phyloP scores from a whole-genome alignment of 768 basidiomycete species.

The Suillus weaverae region DNA sequence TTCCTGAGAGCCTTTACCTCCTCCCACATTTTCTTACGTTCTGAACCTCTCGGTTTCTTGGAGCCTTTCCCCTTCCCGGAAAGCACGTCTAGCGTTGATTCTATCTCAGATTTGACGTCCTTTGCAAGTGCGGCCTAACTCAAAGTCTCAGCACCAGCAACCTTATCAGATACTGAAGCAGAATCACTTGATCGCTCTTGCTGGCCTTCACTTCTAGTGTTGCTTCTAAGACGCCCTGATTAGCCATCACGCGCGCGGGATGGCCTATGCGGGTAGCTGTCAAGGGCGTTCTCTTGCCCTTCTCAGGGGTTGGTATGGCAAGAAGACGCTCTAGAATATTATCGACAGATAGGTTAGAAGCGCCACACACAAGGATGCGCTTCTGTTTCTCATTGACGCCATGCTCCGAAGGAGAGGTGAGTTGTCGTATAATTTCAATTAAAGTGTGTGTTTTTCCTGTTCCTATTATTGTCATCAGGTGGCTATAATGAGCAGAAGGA shows the following conservation, averaged over 20 bases:
- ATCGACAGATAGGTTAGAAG: constrained; percentile 93
- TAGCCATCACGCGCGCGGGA: constrained; percentile 86
- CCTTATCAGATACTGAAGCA: background rate
- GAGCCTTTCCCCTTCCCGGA: constrained; percentile 74
- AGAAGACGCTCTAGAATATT: constrained; percentile 90
- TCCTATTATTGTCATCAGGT: constrained; percentile 38
- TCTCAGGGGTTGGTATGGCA: constrained; percentile 52
- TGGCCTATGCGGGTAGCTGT: constrained; percentile 90
- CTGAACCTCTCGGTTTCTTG: constrained; percentile 66
- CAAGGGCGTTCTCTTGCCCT: constrained; percentile 42
- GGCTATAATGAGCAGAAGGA: background rate
- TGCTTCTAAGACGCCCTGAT: constrained; percentile 61
- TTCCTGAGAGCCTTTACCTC: constrained; percentile 85
- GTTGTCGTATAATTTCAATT: constrained; percentile 89
- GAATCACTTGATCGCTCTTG: constrained; percentile 63
- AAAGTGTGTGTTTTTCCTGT: constrained; percentile 97
- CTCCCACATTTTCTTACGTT: constrained; percentile 84
- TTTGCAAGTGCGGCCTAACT: constrained; percentile 74
- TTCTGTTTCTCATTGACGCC: constrained; percentile 46
- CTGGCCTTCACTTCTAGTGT: constrained; percentile 75
- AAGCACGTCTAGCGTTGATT: constrained; percentile 62
- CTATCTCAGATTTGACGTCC: constrained; percentile 88
- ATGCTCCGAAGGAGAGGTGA: constrained; percentile 47
- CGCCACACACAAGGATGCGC: constrained; percentile 85
- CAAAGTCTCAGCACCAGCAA: background rate